Evolutionary conservation across 208 protist genomes (phyloP).

Genomic region (Trypanosoma boissoni): DNA sequence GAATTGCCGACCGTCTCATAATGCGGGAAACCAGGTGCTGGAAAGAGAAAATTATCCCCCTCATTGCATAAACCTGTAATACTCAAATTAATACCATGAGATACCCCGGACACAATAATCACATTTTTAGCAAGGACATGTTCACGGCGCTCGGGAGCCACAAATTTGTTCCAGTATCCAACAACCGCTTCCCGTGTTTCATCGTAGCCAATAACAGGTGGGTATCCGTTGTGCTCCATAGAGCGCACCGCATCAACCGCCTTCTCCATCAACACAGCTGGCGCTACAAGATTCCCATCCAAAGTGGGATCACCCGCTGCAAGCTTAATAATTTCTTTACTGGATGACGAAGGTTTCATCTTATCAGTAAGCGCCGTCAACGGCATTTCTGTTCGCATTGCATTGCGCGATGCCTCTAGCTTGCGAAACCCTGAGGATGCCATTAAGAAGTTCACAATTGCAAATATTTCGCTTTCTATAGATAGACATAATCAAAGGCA

Average conservation of each 20-base stretch:
- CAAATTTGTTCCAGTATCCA: constrained; percentile 31
- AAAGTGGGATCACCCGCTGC: constrained; percentile 68
- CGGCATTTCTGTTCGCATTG: constrained; percentile 5
- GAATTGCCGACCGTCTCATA: constrained; percentile 88
- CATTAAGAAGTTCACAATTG: no score
- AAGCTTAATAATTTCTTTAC: constrained; percentile 48
- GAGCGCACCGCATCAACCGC: constrained; percentile 34
- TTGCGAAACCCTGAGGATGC: no score
- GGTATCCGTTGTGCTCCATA: constrained; percentile 57
- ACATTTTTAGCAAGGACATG: constrained; percentile 37
- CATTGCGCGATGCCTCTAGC: constrained; percentile 15
- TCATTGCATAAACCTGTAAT: constrained; percentile 72
- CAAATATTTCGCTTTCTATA: no score
- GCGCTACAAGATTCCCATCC: constrained; percentile 60
- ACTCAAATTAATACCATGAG: constrained; percentile 87
- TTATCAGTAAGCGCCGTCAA: constrained; percentile 1
- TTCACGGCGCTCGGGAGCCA: constrained; percentile 10
- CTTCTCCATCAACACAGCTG: constrained; percentile 28
- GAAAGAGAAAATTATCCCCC: constrained; percentile 92
- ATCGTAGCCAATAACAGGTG: constrained; percentile 29
- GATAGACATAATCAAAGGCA: no score
- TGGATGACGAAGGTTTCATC: constrained; percentile 1
- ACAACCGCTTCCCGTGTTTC: constrained; percentile 46
- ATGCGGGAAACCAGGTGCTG: constrained; percentile 90
- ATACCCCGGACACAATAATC: constrained; percentile 80